These are phyloP conservation scores for Vinca minor DNA, from an alignment of 257 asterid species.

Conservation along the genomic window DNA sequence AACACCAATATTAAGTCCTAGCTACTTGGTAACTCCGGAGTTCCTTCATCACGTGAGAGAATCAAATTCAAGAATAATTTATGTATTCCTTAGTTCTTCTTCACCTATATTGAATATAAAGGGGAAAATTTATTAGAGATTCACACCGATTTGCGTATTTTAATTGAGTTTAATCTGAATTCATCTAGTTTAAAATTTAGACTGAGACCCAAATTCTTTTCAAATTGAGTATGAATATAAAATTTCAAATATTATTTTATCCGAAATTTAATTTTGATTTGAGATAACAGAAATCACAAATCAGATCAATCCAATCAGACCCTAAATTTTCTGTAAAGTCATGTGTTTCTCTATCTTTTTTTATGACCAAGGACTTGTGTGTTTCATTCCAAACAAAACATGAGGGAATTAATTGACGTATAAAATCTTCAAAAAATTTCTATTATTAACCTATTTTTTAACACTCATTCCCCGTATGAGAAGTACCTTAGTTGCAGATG, in stretches of 20 bases:
- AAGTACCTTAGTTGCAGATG: conserved; percentile 12
- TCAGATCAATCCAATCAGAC: too few species aligned
- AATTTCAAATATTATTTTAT: too few species aligned
- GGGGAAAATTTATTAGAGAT: neutral
- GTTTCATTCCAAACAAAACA: neutral
- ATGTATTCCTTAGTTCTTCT: too few species aligned
- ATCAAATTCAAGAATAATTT: neutral
- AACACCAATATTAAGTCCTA: neutral
- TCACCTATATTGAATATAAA: neutral
- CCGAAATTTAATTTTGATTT: too few species aligned
- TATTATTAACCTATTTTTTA: neutral
- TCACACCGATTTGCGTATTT: neutral
- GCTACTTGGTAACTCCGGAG: too few species aligned
- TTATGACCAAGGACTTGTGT: too few species aligned
- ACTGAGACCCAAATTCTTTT: too few species aligned
- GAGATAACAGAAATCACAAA: too few species aligned
- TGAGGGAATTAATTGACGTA: conserved; percentile 10
- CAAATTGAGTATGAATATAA: too few species aligned
- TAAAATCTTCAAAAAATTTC: conserved; percentile 2
- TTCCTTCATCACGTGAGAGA: too few species aligned
- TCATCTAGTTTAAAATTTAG: too few species aligned
- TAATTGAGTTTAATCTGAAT: too few species aligned
- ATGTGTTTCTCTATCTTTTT: neutral
- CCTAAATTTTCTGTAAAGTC: neutral
- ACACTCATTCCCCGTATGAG: neutral